Evolutionary conservation across 2,329 filamentous ascomycete genomes (phyloP), one percentile per base, ranked within the genome.

Genomic region (Phaeoacremonium minimum): DNA sequence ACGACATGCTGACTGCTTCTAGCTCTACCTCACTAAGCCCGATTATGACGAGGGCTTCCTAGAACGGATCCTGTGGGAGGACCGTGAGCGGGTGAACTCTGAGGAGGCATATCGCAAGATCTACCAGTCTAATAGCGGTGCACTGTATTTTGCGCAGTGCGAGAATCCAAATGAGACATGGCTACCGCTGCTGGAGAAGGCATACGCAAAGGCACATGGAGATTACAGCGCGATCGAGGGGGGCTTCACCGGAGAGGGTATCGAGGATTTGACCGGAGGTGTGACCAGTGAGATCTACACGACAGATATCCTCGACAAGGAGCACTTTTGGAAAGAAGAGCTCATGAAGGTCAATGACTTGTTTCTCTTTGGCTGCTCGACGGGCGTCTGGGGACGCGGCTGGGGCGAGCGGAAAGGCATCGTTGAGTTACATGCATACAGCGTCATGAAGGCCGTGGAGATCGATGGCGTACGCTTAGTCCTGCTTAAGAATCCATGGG

Each of bases 301-400:
- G 2, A 77, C 77, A 1, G 83, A 87, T 48, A 85, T 89, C 22
- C 69, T 88, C 4, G 82, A 93, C 52, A 83, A 84, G 40, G 82
- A 95, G 34, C 74, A 78, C 15, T 94, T 95, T 55, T 95, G 88
- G 89, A 77, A 73, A 2, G 80, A 91, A 26, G 85, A 93, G 54
- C 72, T 95, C 16, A 77, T 82, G 59, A 80, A 84, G 44, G 86
- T 89, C 40, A 93, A 94, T 54, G 65, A 87, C 37, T 82, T 87
- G 34, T 94, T 93, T 49, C 63, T 87, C 7, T 87, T 87, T 48
- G 82, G 83, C n/a, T 85, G 81, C 49, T 75, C 71, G 0, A 78
- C 76, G 0, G 83, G 82, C 8, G 63, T 82, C 17, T 70, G 83
- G 37, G 79, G 78, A 30, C 70, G 71, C 19, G 79, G 79, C 2